Conservation (phyloP, 169 alveolate genomes). For the Eimeria acervulina region DNA sequence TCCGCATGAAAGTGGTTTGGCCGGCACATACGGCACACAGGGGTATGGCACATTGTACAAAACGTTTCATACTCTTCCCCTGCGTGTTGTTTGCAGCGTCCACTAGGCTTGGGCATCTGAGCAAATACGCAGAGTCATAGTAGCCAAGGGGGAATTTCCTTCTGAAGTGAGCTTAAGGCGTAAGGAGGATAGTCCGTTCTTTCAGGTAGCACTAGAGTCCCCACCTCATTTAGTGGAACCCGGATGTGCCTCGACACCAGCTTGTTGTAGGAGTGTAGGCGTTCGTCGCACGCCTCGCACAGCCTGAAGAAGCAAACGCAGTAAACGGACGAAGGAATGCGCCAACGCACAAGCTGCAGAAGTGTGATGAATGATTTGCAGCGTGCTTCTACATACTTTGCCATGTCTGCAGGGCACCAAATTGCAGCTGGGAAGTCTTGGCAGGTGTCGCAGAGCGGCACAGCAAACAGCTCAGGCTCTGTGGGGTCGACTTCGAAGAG, state of each 20-base stretch:
- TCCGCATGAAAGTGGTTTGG: slow-evolving; percentile 89
- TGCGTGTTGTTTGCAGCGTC: slow-evolving; percentile 89
- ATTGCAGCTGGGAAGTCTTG: slow-evolving; percentile 93
- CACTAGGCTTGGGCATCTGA: slow-evolving; percentile 91
- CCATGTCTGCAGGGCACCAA: slow-evolving; percentile 95
- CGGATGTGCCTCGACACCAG: slow-evolving; percentile 94
- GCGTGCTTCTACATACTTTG: slow-evolving; percentile 79
- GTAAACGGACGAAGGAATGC: not conserved
- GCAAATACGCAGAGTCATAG: not conserved
- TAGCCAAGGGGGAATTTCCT: not conserved
- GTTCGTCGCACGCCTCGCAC: slow-evolving; percentile 92
- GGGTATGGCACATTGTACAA: slow-evolving; percentile 90
- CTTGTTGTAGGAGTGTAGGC: slow-evolving; percentile 92
- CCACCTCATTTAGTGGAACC: slow-evolving; percentile 92
- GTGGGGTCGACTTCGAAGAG: slow-evolving; percentile 94
- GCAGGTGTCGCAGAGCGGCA: slow-evolving; percentile 95
- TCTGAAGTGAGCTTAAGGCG: not conserved
- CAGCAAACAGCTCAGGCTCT: slow-evolving; percentile 92
- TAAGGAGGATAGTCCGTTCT: not conserved
- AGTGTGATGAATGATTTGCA: not conserved
- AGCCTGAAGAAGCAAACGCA: slow-evolving; percentile 82
- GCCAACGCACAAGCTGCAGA: not conserved
- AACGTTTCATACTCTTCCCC: slow-evolving; percentile 88
- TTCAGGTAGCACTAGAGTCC: not conserved
- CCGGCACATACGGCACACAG: slow-evolving; percentile 92